Evolutionary conservation across 257 asterid species (phyloP).

Genomic region (Primulina tabacum): DNA sequence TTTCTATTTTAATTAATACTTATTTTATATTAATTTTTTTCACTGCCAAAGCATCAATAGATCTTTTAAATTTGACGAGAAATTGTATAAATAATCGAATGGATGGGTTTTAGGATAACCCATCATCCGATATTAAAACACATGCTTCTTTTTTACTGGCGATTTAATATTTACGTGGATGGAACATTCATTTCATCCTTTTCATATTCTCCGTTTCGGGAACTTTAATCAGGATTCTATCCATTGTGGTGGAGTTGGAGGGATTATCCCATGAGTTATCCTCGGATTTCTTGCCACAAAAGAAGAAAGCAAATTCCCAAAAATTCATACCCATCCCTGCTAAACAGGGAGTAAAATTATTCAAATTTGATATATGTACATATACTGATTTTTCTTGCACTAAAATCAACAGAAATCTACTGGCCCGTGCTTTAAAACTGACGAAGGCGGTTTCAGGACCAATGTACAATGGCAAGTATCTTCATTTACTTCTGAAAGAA

Average conservation of each 20-base stretch:
- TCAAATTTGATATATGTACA: not conserved
- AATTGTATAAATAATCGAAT: not conserved
- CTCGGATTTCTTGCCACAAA: slow-evolving; percentile 16
- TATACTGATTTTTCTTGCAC: not conserved
- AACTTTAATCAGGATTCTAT: not conserved
- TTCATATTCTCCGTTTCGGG: not conserved
- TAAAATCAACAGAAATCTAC: not conserved
- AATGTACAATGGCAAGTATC: slow-evolving; percentile 27
- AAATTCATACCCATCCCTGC: no score
- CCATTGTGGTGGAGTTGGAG: not conserved
- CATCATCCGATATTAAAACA: no score
- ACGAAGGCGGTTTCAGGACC: slow-evolving; percentile 6
- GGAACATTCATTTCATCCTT: not conserved
- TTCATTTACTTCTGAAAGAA: slow-evolving; percentile 26
- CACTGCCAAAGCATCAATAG: no score
- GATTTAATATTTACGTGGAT: no score
- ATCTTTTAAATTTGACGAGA: no score
- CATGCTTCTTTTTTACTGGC: no score
- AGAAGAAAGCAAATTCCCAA: not conserved
- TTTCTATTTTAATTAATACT: no score
- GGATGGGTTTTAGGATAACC: not conserved
- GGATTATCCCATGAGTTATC: slow-evolving; percentile 4
- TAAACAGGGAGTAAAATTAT: not conserved
- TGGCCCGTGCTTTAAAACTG: not conserved
- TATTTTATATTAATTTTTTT: no score